phyloP scores from a whole-genome alignment of 1,284 basidiomycete species.

The Cryptococcus floricola region DNA sequence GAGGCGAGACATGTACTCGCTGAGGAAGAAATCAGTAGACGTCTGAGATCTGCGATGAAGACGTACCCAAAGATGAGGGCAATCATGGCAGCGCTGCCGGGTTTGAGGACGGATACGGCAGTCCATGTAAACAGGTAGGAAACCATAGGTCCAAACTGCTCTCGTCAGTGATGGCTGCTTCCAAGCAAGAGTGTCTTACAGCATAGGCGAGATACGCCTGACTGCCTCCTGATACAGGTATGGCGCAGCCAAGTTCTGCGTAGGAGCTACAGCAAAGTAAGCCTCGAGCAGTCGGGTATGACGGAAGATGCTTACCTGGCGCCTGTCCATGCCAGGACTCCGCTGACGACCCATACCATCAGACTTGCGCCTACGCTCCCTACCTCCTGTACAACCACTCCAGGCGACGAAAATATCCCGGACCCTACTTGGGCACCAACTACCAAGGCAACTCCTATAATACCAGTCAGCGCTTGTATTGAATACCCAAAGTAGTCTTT shows the following conservation, averaged over 20 bases:
- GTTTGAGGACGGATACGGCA: conserved; percentile 80
- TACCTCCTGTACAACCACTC: conserved; percentile 81
- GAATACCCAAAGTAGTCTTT: conserved; percentile 22
- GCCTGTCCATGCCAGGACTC: conserved; percentile 85
- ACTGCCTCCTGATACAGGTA: conserved; percentile 69
- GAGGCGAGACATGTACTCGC: conserved; percentile 73
- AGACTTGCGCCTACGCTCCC: conserved; percentile 80
- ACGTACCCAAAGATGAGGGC: conserved; percentile 57
- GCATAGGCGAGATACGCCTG: conserved; percentile 88
- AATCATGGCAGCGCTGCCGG: conserved; percentile 55
- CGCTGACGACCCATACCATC: conserved; percentile 71
- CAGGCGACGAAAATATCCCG: conserved; percentile 89
- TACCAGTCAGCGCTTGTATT: neutral
- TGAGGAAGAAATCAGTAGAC: conserved; percentile 10
- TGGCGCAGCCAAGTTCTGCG: conserved; percentile 65
- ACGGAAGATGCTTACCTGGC: conserved; percentile 51
- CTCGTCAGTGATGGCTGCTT: neutral
- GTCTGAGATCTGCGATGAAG: neutral
- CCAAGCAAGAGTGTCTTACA: conserved; percentile 19
- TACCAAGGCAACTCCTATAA: conserved; percentile 72
- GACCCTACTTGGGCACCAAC: conserved; percentile 84
- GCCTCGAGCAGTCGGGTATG: neutral
- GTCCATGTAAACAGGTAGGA: conserved; percentile 88
- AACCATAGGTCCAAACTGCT: conserved; percentile 69
- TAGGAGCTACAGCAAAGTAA: conserved; percentile 60